Conservation (phyloP, 176 grass and related monocot species). For the Cymbopogon citratus region DNA sequence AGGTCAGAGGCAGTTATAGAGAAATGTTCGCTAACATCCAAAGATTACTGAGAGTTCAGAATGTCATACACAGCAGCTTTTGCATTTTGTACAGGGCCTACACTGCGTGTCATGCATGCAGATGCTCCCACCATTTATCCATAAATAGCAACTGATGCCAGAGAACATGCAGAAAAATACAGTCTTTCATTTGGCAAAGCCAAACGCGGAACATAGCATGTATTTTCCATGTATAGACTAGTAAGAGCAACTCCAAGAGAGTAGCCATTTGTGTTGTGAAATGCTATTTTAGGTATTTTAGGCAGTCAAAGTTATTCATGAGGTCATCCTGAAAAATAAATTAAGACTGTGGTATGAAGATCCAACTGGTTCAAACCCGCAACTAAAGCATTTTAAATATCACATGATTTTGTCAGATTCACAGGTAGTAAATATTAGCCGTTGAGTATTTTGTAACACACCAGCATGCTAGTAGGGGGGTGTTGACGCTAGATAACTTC, state of each 20-base stretch:
- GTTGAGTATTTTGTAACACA: not conserved
- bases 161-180: slow-evolving; percentile 2
- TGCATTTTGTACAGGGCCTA: not conserved
- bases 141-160: not conserved
- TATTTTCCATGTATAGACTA: not conserved
- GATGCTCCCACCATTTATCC: not conserved
- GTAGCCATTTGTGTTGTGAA: no score
- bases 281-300: no score
- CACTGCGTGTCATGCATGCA: not conserved
- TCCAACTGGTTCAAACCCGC: not conserved
- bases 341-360: not conserved
- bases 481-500: no score
- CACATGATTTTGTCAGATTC: not conserved
- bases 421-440: not conserved
- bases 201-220: not conserved
- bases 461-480: not conserved
- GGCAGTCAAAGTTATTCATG: not conserved
- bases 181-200: not conserved
- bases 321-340: not conserved
- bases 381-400: not conserved
- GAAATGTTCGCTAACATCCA: not conserved
- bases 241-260: no score
- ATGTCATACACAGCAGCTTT: not conserved
- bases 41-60: not conserved
- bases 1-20: not conserved